Evolutionary conservation across 2,329 filamentous ascomycete genomes (phyloP).

Genomic region (Simplicillium sp.): DNA sequence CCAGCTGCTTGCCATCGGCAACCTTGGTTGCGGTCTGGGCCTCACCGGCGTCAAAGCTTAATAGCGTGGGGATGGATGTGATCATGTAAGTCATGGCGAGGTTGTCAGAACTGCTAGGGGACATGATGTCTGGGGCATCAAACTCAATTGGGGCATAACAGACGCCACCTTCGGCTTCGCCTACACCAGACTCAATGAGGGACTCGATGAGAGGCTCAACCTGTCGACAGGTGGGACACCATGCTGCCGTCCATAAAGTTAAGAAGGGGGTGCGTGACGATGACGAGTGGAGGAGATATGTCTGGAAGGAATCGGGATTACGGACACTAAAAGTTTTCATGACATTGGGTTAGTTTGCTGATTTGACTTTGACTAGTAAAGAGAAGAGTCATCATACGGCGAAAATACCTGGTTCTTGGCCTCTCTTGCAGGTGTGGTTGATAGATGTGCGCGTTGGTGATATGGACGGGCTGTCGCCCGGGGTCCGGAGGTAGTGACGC

Average conservation of each 20-base stretch:
- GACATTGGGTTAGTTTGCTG: not conserved
- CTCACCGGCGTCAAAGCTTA: constrained; percentile 48
- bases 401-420: constrained; percentile 21
- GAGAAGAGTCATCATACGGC: constrained; percentile 16
- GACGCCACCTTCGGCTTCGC: constrained; percentile 47
- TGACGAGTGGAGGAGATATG: constrained; percentile 44
- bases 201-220: constrained; percentile 38
- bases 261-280: constrained; percentile 45
- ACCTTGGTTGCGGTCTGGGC: constrained; percentile 38
- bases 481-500: constrained; percentile 1
- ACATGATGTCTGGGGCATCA: constrained; percentile 49
- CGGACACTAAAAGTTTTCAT: constrained; percentile 34
- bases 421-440: constrained; percentile 11
- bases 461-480: not conserved
- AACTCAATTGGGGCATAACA: constrained; percentile 44
- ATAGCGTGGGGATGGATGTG: constrained; percentile 45
- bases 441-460: constrained; percentile 11
- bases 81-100: constrained; percentile 49
- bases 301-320: constrained; percentile 42
- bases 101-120: constrained; percentile 14
- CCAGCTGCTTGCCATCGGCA: constrained; percentile 36
- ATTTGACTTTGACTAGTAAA: not conserved
- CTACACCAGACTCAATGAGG: constrained; percentile 40
- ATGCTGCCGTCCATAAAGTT: constrained; percentile 51
- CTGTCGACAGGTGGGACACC: constrained; percentile 43